Conservation (phyloP, 495 filamentous ascomycete species). For the Haplographium delicatum region DNA sequence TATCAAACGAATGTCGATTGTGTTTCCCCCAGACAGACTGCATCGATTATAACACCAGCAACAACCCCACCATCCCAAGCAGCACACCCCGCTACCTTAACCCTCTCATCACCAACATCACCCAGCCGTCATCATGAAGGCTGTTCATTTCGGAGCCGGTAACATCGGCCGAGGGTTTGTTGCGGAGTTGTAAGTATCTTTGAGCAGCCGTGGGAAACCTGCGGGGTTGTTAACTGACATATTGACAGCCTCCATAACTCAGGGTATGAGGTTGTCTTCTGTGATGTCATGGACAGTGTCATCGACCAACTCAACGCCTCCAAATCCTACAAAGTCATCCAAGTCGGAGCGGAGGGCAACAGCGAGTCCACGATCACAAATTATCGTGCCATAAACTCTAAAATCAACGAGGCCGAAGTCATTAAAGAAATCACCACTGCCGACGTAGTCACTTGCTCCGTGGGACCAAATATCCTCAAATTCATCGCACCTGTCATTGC, state of each 20-base stretch:
- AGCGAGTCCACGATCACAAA: conserved; percentile 78
- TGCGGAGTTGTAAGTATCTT: conserved; percentile 21
- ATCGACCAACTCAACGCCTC: conserved; percentile 71
- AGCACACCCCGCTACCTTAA: background rate
- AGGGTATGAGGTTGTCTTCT: conserved; percentile 89
- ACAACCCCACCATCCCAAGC: background rate
- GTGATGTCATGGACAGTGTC: conserved; percentile 80
- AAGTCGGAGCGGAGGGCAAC: conserved; percentile 84
- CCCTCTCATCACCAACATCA: background rate
- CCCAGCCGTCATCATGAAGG: conserved; percentile 52
- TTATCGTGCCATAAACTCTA: conserved; percentile 93
- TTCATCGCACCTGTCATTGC: conserved; percentile 93
- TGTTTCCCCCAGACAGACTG: no score
- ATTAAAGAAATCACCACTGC: conserved; percentile 80
- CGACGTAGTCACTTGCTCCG: conserved; percentile 90
- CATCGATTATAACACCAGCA: no score
- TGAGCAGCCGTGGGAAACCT: no score
- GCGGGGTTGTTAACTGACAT: background rate
- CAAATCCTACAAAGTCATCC: conserved; percentile 81
- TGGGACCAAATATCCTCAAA: conserved; percentile 91
- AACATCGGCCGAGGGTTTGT: conserved; percentile 63
- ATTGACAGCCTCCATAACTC: conserved; percentile 71
- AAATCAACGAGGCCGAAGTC: conserved; percentile 71
- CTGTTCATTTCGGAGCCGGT: conserved; percentile 89
- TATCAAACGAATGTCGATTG: no score